Percentiles rank a stretch among this genome's conserved stretches.
phyloP scores from a whole-genome alignment of 1,284 basidiomycete genomes.

The Malassezia sp. region DNA sequence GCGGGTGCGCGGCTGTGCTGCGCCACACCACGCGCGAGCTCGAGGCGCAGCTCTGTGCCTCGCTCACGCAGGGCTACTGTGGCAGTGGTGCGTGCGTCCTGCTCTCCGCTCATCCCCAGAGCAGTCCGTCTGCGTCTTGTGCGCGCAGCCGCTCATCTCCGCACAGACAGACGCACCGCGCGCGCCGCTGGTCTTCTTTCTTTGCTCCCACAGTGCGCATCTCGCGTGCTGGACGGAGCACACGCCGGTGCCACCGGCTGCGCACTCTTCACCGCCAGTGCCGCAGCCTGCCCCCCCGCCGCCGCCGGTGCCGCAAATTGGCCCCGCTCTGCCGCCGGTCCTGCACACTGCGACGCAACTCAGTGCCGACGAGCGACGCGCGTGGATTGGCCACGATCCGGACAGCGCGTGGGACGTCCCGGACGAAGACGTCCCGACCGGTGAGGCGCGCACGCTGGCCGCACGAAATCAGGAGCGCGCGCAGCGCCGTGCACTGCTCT shows the following conservation, averaged over 20 bases:
- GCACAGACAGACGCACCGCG: slow-evolving; percentile 10
- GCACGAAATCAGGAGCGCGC: background rate
- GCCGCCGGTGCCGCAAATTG: too few relatives aligned
- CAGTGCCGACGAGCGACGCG: background rate
- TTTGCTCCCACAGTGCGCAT: slow-evolving; percentile 38
- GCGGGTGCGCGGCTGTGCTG: slow-evolving; percentile 35
- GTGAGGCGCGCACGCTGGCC: background rate
- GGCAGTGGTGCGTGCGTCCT: too few relatives aligned
- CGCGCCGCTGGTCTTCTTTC: slow-evolving; percentile 21
- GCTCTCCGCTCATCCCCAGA: too few relatives aligned
- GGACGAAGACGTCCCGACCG: background rate
- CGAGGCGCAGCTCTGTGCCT: slow-evolving; percentile 19
- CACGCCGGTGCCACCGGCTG: too few relatives aligned
- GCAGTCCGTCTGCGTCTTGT: slow-evolving; percentile 22
- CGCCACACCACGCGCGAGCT: slow-evolving; percentile 27
- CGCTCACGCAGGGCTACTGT: too few relatives aligned
- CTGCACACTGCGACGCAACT: background rate
- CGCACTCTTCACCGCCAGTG: too few relatives aligned
- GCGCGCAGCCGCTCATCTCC: slow-evolving; percentile 20
- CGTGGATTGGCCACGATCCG: background rate
- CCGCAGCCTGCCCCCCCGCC: background rate
- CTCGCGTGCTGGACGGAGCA: too few relatives aligned
- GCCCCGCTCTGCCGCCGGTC: background rate
- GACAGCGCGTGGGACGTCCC: background rate
- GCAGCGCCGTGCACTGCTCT: background rate